Base-by-base conservation (phyloP, 1,139 yeast genomes). In the Magnusiomyces starmeri region DNA sequence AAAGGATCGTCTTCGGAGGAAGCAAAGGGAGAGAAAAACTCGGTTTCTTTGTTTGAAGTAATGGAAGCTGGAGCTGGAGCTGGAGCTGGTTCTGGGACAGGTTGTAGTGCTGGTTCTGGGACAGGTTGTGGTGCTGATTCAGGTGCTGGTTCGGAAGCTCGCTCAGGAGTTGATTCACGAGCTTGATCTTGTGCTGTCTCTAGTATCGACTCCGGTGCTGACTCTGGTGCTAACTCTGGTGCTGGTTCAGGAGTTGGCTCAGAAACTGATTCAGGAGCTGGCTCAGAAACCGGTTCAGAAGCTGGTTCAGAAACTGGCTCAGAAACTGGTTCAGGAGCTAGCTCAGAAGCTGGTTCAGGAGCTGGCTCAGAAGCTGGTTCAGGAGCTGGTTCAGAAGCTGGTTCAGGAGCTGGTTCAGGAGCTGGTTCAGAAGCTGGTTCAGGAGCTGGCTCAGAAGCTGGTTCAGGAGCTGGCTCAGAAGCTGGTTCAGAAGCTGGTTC, bases 261-360 rank as follows among this genome's bases (percentile, higher is more conserved):
- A 8, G 32, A 8, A 14, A 37, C 8, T 8, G 10, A 12, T 12
- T 27, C 32, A 27, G 32, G 32, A 8, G 32, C 32, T 27, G n/a
- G n/a, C n/a, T n/a, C n/a, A n/a, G n/a, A n/a, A n/a, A n/a, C n/a
- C n/a, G n/a, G n/a, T n/a, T n/a, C n/a, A n/a, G 32, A 27, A 27
- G 12, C 12, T 27, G 32, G 32, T 27, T 8, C 12, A 8, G 32
- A 27, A 8, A 8, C 32, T 27, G 32, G 32, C 7, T 8, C 21
- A 37, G 14, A 18, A 16, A 14, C 14, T 18, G 41, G 41, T 16
- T 16, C 41, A 14, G 41, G 20, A 7, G 14, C 41, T 18, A 14
- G 41, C 22, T 37, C 41, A 37, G 22, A 37, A 9, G 37, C 52
- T 16, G 48, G 46, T 8, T 45, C 49, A 2, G 41, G 40, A 3